Percentiles rank a stretch among this genome's conserved stretches.
Conservation (phyloP, 116 monocot species). For the Papilionanthe hybrid region DNA sequence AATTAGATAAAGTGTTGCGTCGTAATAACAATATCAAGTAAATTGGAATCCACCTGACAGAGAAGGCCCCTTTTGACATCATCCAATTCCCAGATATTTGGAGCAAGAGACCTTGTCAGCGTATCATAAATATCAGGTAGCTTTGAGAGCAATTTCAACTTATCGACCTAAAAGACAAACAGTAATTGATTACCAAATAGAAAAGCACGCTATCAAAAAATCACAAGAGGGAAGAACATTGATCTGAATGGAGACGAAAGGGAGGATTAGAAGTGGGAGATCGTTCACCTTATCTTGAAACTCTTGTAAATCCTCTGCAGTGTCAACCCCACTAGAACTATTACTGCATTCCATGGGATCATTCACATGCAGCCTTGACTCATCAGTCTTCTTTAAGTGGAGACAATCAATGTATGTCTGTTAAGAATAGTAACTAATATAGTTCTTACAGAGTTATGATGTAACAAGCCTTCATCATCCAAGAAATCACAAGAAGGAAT, state of each 20-base stretch:
- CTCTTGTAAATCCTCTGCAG: slow-evolving; percentile 45
- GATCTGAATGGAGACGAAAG: background rate
- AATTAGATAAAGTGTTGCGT: background rate
- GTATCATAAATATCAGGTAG: slow-evolving; percentile 92
- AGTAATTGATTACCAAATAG: background rate
- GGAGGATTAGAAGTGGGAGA: background rate
- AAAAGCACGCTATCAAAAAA: background rate
- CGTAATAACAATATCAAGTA: background rate
- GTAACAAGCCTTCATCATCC: background rate
- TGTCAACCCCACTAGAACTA: slow-evolving; percentile 24
- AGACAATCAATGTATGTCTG: slow-evolving; percentile 99
- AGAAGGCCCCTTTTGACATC: slow-evolving; percentile 98
- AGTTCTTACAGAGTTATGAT: background rate
- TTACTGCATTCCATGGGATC: slow-evolving; percentile 61
- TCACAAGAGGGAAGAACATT: background rate
- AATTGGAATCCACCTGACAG: slow-evolving; percentile 50
- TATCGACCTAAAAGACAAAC: slow-evolving; percentile 43
- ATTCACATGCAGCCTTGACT: slow-evolving; percentile 69
- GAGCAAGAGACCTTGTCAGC: slow-evolving; percentile 86
- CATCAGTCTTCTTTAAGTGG: slow-evolving; percentile 91
- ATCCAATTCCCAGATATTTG: slow-evolving; percentile 99
- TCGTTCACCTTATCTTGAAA: slow-evolving; percentile 52
- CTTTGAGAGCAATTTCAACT: slow-evolving; percentile 84
- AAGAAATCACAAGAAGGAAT: background rate
- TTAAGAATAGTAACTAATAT: background rate